Evolutionary conservation across 768 basidiomycete genomes (phyloP).

Genomic region (Panellus pusillus): DNA sequence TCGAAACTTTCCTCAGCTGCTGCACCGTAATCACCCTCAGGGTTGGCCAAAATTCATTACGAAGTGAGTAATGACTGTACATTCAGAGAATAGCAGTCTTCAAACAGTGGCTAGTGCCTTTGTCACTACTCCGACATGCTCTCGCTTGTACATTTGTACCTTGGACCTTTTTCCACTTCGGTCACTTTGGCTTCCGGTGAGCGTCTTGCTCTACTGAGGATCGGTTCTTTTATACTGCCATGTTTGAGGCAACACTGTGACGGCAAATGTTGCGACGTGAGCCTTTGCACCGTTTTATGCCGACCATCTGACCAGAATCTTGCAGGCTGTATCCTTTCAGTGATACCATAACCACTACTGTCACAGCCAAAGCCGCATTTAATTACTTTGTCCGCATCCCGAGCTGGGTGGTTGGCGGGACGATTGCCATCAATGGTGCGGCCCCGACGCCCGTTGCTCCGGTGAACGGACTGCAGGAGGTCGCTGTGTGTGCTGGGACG

Average conservation of each 20-base stretch:
- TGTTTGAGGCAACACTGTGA: constrained; percentile 39
- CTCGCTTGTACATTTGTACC: constrained; percentile 49
- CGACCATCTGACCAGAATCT: background rate
- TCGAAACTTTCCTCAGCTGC: constrained; percentile 29
- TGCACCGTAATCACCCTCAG: constrained; percentile 56
- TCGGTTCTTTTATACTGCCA: background rate
- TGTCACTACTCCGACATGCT: constrained; percentile 42
- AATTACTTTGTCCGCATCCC: constrained; percentile 52
- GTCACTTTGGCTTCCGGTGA: constrained; percentile 41
- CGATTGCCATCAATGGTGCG: constrained; percentile 41
- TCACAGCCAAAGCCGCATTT: constrained; percentile 42
- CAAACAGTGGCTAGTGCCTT: constrained; percentile 32
- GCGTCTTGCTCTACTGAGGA: background rate
- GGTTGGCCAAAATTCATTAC: constrained; percentile 56
- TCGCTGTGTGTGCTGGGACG: constrained; percentile 30
- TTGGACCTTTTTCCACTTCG: constrained; percentile 46
- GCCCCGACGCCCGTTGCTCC: constrained; percentile 27
- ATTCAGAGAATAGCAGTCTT: background rate
- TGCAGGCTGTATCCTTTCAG: constrained; percentile 47
- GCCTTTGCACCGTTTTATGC: background rate
- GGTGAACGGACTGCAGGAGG: constrained; percentile 32
- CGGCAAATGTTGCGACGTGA: constrained; percentile 44
- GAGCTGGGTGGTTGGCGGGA: constrained; percentile 48
- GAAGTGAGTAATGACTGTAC: constrained; percentile 24
- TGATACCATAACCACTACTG: constrained; percentile 46